phyloP scores from a whole-genome alignment of 2,329 filamentous ascomycete species.

The Trichophyton equinum region DNA sequence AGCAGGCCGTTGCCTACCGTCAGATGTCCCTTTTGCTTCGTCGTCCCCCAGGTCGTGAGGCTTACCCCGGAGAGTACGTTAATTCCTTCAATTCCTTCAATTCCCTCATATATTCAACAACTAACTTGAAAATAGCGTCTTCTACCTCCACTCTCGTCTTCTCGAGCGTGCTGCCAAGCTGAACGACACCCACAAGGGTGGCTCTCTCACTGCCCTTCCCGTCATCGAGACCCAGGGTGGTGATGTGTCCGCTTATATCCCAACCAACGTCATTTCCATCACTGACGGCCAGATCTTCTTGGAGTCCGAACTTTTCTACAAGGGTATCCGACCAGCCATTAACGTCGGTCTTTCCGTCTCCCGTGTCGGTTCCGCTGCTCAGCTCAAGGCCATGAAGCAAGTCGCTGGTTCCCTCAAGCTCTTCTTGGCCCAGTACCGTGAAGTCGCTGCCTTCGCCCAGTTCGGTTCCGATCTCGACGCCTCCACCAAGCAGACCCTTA shows the following conservation, averaged over 20 bases:
- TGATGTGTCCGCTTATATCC: slow-evolving; percentile 99
- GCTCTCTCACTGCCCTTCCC: slow-evolving; percentile 92
- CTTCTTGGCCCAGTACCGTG: slow-evolving; percentile 99
- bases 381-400: slow-evolving; percentile 99
- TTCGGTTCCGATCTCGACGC: slow-evolving; percentile 99
- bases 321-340: slow-evolving; percentile 99
- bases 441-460: slow-evolving; percentile 97
- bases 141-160: slow-evolving; percentile 98
- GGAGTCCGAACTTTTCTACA: slow-evolving; percentile 99
- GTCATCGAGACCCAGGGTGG: slow-evolving; percentile 99
- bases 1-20: slow-evolving; percentile 96
- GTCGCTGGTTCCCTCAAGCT: slow-evolving; percentile 99
- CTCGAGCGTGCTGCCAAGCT: slow-evolving; percentile 99
- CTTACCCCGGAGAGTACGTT: slow-evolving; percentile 79
- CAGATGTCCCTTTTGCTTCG: slow-evolving; percentile 98
- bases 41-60: slow-evolving; percentile 97
- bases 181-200: slow-evolving; percentile 87
- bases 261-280: slow-evolving; percentile 99
- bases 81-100: not conserved
- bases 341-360: slow-evolving; percentile 99
- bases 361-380: slow-evolving; percentile 97
- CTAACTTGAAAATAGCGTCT: slow-evolving; percentile 45
- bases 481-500: slow-evolving; percentile 95
- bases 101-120: slow-evolving; percentile 5
- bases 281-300: slow-evolving; percentile 99